Percentiles rank a stretch among this genome's conserved stretches.
These are phyloP conservation scores for Globisporangium okanoganense DNA, from an alignment of 352 stramenopile species.

Conservation along the genomic window DNA sequence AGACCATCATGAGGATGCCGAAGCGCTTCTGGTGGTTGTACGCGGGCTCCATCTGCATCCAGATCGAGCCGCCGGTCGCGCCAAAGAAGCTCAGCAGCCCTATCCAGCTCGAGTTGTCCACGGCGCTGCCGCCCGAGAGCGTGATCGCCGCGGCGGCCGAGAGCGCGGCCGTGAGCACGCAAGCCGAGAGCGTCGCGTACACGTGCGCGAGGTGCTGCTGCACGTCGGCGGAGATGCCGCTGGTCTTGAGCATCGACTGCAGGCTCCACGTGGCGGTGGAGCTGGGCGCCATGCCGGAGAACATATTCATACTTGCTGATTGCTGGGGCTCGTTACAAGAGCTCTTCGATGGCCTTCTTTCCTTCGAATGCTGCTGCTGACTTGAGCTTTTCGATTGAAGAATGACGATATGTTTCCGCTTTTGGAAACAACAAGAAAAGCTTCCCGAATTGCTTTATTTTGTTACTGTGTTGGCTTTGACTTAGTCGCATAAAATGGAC, in stretches of 20 bases:
- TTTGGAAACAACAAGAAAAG: background rate
- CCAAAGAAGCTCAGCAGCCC: constrained; percentile 37
- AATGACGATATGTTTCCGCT: background rate
- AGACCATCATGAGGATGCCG: constrained; percentile 63
- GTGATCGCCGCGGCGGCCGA: constrained; percentile 34
- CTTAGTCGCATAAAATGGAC: background rate
- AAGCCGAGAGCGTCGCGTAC: constrained; percentile 63
- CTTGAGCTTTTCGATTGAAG: background rate
- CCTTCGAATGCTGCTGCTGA: background rate
- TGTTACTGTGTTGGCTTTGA: background rate
- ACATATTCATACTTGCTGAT: constrained; percentile 24
- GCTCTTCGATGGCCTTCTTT: background rate
- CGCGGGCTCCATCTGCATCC: constrained; percentile 51
- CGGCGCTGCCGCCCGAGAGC: constrained; percentile 21
- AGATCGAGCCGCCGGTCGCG: constrained; percentile 49
- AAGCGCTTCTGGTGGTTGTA: constrained; percentile 59
- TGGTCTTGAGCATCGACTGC: constrained; percentile 21
- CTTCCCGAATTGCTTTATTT: background rate
- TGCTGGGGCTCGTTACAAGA: background rate
- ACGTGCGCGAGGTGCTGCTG: constrained; percentile 34
- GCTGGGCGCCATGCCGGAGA: constrained; percentile 67
- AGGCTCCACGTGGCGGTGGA: constrained; percentile 28
- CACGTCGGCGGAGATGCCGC: constrained; percentile 16
- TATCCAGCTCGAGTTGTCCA: constrained; percentile 37
- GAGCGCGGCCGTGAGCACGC: constrained; percentile 50